These are phyloP conservation scores for Neofusicoccum parvum DNA, from an alignment of 2,329 filamentous ascomycete species.

Conservation along the genomic window DNA sequence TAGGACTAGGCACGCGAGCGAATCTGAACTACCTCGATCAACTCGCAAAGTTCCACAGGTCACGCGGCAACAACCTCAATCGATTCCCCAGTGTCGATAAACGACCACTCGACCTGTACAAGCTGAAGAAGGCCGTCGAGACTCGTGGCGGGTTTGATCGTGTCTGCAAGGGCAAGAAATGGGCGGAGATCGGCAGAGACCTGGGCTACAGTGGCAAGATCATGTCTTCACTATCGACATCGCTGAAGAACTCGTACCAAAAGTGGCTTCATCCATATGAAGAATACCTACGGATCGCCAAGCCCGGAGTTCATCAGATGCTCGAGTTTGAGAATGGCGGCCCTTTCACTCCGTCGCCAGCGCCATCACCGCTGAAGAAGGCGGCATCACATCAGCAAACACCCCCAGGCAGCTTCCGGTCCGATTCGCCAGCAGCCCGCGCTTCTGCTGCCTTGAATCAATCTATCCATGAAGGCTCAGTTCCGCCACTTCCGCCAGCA, in stretches of 20 bases:
- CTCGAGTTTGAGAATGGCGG: slow-evolving; percentile 91
- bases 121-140: slow-evolving; percentile 95
- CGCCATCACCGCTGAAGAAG: slow-evolving; percentile 71
- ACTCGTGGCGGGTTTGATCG: slow-evolving; percentile 91
- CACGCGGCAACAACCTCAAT: slow-evolving; percentile 91
- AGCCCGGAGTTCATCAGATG: slow-evolving; percentile 95
- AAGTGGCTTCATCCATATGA: slow-evolving; percentile 97
- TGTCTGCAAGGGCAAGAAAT: slow-evolving; percentile 97
- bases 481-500: slow-evolving; percentile 31
- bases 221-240: slow-evolving; percentile 97
- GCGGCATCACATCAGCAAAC: slow-evolving; percentile 46
- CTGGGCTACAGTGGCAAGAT: slow-evolving; percentile 98
- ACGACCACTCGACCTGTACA: slow-evolving; percentile 91
- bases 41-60: slow-evolving; percentile 93
- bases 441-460: slow-evolving; percentile 59
- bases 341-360: slow-evolving; percentile 77
- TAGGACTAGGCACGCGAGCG: slow-evolving; percentile 74
- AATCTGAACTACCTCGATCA: slow-evolving; percentile 97
- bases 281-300: slow-evolving; percentile 86
- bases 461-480: slow-evolving; percentile 46
- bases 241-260: slow-evolving; percentile 96
- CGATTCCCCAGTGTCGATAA: slow-evolving; percentile 97
- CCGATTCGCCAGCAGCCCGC: slow-evolving; percentile 63
- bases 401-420: slow-evolving; percentile 34
- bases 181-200: slow-evolving; percentile 97